Percentiles rank a stretch among this genome's conserved stretches.
Conservation (phyloP, 148 eudicot species). For the Rhododendron ferrugineum region DNA sequence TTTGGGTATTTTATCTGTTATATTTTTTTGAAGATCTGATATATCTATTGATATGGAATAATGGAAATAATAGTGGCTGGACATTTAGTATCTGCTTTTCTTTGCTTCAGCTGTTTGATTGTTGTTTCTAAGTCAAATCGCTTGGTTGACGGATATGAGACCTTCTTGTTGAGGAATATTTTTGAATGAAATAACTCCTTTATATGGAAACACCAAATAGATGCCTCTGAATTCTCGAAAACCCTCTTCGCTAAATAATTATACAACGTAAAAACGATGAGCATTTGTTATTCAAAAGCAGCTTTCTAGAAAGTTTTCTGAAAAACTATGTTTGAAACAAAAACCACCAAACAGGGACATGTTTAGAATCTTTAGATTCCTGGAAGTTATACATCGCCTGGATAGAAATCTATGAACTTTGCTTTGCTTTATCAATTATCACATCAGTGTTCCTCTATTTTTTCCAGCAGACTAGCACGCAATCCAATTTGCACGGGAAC, state of each 20-base stretch:
- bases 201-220: not conserved
- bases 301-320: not conserved
- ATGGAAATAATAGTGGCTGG: not conserved
- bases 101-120: not conserved
- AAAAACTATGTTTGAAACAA: not conserved
- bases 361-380: not conserved
- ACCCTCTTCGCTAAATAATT: not conserved
- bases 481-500: constrained; percentile 45
- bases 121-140: not conserved
- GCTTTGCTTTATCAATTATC: not conserved
- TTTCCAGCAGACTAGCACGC: constrained; percentile 45
- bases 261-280: not conserved
- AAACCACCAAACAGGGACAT: not conserved
- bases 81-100: not conserved
- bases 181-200: not conserved
- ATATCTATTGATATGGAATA: too few relatives aligned
- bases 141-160: not conserved
- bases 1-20: not conserved
- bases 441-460: not conserved
- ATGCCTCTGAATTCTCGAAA: not conserved
- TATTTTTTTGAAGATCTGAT: not conserved
- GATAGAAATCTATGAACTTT: too few relatives aligned
- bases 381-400: not conserved
- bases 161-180: not conserved
- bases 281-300: not conserved